Base-by-base conservation (phyloP, 805 yeast genomes). In the Metschnikowia colocasiae region DNA sequence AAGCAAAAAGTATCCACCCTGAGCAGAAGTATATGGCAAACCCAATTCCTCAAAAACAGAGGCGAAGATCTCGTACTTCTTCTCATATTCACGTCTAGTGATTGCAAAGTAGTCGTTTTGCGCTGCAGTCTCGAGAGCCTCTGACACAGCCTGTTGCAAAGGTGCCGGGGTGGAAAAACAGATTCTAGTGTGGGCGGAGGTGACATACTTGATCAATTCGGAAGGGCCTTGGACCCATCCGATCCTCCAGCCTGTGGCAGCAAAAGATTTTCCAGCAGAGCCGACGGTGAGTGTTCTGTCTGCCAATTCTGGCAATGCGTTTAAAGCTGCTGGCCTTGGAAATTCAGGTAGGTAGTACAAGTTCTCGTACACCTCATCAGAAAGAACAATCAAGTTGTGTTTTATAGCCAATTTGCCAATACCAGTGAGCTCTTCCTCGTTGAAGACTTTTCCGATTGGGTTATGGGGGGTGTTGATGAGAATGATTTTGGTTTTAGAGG, bases 221-320 rank as follows among this genome's bases (percentile, higher is more conserved):
- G 86, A 75, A 45, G 87, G 84, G 6, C 97, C 98, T 52, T 91
- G 83, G 32, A 92, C 77, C 95, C 96, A 94, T 46, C 99, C 99
- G 45, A 94, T 80, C 74, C 99, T 83, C 97, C 98, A 94, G 45
- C 99, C 99, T 10, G 99, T 94, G 37, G 96, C 96, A n/a, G 97
- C 96, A 71, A 94, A 94, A 0, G 96, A 82, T 67, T 94, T 94
- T 53, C 99, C 99, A 6, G 97, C 99, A 25, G 97, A 88, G 1
- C 98, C 98, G 19, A 94, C 95, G 3, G 97, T 84, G 47, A 94
- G 69, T 0, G 97, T 88, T 59, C 90, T 73, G 48, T 80, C 80
- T 23, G 79, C 83, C 50, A 90, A 78, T 58, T 90, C 96, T 4
- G 92, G 91, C 52, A 71, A 65, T 8, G 49, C 43, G 4, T 83